Evolutionary conservation across 768 basidiomycete genomes (phyloP), one percentile per base, ranked within the genome.

Genomic region (Xerocomus spinulosus): DNA sequence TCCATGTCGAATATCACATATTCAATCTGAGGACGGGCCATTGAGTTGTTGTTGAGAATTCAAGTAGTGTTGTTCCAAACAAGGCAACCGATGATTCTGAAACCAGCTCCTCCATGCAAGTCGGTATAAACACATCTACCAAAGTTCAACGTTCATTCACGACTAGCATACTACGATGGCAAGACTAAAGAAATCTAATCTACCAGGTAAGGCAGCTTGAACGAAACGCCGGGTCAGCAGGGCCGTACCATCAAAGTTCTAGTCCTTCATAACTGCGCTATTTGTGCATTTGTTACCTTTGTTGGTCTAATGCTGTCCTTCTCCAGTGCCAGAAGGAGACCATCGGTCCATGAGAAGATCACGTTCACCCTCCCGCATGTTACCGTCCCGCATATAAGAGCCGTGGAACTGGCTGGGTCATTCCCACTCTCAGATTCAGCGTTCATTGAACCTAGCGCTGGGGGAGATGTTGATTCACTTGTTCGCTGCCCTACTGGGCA

Each of bases 1-100:
- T 87, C 85, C 80, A 87, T 77, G 55, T 87, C 85, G 56, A 87
- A 87, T 42, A 87, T 64, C 45, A 84, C 80, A 63, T 82, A 86
- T 61, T 83, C 78, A 26, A 80, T 60, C 20, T 38, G 64, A 33
- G 57, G 57, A 6, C 60, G 53, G 21, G 3, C 23, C 21, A 8
- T 28, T 33, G 9, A 39, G 17, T 12, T 10, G 9, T 37, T 23
- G 20, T 12, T 21, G 35, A 28, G 26, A 12, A 6, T 28, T 5
- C 26, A 28, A 28, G 26, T n/a, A n/a, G n/a, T n/a, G n/a, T n/a
- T n/a, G n/a, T n/a, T n/a, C n/a, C n/a, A n/a, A n/a, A n/a, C n/a
- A n/a, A n/a, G n/a, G n/a, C n/a, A n/a, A n/a, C n/a, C n/a, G n/a
- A n/a, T n/a, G n/a, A n/a, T n/a, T n/a, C n/a, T n/a, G n/a, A n/a